Evolutionary conservation across 129 eudicot genomes (phyloP).

Genomic region (Solidago caesia): DNA sequence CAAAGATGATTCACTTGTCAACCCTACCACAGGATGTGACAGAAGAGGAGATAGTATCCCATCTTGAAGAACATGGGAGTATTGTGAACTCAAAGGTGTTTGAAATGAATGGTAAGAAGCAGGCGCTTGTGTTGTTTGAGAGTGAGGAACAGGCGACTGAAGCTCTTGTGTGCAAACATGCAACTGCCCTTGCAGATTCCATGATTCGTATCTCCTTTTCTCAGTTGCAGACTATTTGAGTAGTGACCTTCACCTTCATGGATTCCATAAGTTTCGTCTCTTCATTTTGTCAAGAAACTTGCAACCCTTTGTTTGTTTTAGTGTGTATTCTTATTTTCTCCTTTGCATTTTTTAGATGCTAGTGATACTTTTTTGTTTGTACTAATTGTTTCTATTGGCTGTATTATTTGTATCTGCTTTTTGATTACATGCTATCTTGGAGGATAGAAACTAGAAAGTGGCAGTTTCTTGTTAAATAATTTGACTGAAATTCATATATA

Average conservation of each 20-base stretch:
- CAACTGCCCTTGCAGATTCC: constrained; percentile 68
- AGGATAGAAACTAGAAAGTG: constrained; percentile 12
- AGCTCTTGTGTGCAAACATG: constrained; percentile 96
- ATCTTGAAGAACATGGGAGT: constrained; percentile 83
- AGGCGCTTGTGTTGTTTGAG: constrained; percentile 75
- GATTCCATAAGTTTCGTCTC: constrained; percentile 10
- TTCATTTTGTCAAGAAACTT: not conserved
- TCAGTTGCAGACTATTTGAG: constrained; percentile 77
- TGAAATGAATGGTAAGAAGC: constrained; percentile 95
- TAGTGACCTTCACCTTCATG: not conserved
- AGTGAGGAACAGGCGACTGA: constrained; percentile 84
- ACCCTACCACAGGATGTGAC: constrained; percentile 82
- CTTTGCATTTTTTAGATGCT: constrained; percentile 19
- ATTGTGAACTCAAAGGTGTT: constrained; percentile 65
- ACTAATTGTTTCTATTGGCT: not conserved
- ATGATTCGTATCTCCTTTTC: constrained; percentile 86
- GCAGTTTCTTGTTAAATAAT: constrained; percentile 12
- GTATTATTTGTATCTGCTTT: constrained; percentile 23
- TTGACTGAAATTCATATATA: no score
- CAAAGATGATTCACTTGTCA: constrained; percentile 96
- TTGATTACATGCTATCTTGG: constrained; percentile 21
- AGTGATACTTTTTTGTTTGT: constrained; percentile 5
- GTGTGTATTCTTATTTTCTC: constrained; percentile 33
- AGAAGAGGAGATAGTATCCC: constrained; percentile 72
- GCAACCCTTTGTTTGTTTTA: constrained; percentile 18